Percentiles rank a stretch among this genome's conserved stretches.
Evolutionary conservation across 192 early-diverging fungal genomes (phyloP).

Genomic region (Mortierella claussenii): DNA sequence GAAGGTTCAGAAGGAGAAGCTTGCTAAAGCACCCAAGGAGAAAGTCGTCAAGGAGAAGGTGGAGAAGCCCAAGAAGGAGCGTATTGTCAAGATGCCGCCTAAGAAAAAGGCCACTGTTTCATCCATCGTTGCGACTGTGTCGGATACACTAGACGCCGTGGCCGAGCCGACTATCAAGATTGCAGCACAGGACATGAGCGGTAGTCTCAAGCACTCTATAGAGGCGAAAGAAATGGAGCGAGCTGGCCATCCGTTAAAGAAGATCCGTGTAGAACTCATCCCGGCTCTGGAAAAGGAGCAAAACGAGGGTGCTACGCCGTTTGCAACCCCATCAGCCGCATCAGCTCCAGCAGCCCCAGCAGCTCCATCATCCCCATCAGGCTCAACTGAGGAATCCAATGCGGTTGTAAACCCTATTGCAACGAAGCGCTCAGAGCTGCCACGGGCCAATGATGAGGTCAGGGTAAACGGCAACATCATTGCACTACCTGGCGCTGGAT

Average conservation of each 20-base stretch:
- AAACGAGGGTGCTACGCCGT: no score
- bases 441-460: not conserved
- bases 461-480: not conserved
- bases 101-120: slow-evolving; percentile 25
- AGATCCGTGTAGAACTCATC: slow-evolving; percentile 1
- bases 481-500: not conserved
- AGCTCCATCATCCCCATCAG: no score
- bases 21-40: slow-evolving; percentile 19
- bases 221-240: not conserved
- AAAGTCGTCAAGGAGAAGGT: slow-evolving; percentile 20
- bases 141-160: not conserved
- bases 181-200: not conserved
- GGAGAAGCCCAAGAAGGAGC: slow-evolving; percentile 40
- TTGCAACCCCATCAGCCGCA: not conserved
- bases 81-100: slow-evolving; percentile 15
- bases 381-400: not conserved
- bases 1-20: slow-evolving; percentile 28
- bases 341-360: not conserved
- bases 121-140: not conserved
- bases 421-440: not conserved
- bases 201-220: slow-evolving; percentile 16
- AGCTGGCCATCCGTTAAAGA: not conserved
- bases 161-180: not conserved
- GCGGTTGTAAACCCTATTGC: not conserved
- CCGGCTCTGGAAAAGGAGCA: not conserved